Evolutionary conservation across 2,329 filamentous ascomycete species (phyloP), one percentile per base, ranked within the genome.

Genomic region (Orbilia brochopaga): DNA sequence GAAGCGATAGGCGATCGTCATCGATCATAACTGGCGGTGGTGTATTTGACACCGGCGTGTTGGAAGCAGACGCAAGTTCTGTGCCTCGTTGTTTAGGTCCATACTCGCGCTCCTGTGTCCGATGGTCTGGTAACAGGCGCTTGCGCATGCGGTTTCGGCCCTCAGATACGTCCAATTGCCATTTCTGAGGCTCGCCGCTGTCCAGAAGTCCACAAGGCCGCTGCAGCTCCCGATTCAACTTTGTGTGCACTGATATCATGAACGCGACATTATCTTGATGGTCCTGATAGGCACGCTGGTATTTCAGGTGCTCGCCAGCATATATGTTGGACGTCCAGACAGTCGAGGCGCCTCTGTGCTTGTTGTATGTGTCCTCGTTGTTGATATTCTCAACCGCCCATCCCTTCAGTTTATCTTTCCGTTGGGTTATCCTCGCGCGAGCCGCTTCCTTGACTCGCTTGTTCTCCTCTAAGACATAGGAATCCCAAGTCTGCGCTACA

Each of bases 301-400:
- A 89, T 78, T 96, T 97, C 77, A 93, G 86, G 75, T 94, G 89
- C 78, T 99, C 94, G 0, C 93, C 91, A 54, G 89, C 88, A 79
- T 93, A 94, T 44, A 99, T 96, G 76, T 96, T 97, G 76, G 92
- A 91, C 82, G 93, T 90, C 94, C 93, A 99, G 69, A 93, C 88
- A 44, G 86, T 88, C 63, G 94, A 93, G 0, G 91, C 90, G 74
- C 90, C 87, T 76, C 96, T 91, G 77, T 97, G 93, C n/a, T 87
- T 87, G 60, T 89, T 83, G 66, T 92, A 85, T 15, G 89, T 83
- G 74, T 89, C 90, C 17, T 95, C 90, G 8, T 85, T 85, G 21
- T 84, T 84, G 2, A 86, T 80, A 56, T 88, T 87, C 74, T 93
- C 89, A 1, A 83, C 80, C 46, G 90, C 86, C 93, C 92, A 97